phyloP scores from a whole-genome alignment of 768 basidiomycete species.

The Mycena epipterygia region DNA sequence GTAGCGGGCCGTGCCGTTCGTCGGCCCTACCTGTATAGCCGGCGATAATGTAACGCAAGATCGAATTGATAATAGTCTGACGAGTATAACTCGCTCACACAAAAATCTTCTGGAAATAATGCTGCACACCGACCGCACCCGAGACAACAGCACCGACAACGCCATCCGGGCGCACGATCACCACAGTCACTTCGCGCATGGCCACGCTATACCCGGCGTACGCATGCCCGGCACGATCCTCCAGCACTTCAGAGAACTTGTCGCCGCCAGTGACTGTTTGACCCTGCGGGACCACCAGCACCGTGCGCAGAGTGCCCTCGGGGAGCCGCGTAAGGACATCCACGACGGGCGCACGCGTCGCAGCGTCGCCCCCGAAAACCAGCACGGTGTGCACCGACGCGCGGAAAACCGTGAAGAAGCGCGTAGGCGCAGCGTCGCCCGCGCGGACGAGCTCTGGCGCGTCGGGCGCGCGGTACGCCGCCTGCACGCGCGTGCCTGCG shows the following conservation, averaged over 20 bases:
- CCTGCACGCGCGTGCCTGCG: constrained; percentile 44
- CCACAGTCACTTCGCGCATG: constrained; percentile 10
- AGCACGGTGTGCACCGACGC: constrained; percentile 45
- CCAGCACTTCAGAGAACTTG: constrained; percentile 5
- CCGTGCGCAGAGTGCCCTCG: background rate
- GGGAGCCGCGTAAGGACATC: background rate
- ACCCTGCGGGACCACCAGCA: constrained; percentile 2
- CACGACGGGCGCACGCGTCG: background rate
- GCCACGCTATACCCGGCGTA: constrained; percentile 26
- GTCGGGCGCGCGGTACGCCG: constrained; percentile 51
- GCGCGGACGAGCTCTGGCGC: constrained; percentile 43
- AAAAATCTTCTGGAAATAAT: constrained; percentile 11
- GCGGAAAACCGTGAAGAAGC: constrained; percentile 46
- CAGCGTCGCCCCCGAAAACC: constrained; percentile 39
- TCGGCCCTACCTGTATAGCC: no score
- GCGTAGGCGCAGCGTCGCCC: constrained; percentile 5
- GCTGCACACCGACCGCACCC: constrained; percentile 10
- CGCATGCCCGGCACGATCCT: constrained; percentile 32
- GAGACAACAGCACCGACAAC: constrained; percentile 30
- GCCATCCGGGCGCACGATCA: constrained; percentile 38
- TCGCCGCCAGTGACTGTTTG: background rate
- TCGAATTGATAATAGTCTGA: no score
- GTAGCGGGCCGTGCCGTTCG: no score
- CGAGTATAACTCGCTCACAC: background rate
- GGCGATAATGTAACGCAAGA: no score